Evolutionary conservation across 1,139 yeast species (phyloP), one percentile per base, ranked within the genome.

Genomic region (Entelexis sorbosivorans): DNA sequence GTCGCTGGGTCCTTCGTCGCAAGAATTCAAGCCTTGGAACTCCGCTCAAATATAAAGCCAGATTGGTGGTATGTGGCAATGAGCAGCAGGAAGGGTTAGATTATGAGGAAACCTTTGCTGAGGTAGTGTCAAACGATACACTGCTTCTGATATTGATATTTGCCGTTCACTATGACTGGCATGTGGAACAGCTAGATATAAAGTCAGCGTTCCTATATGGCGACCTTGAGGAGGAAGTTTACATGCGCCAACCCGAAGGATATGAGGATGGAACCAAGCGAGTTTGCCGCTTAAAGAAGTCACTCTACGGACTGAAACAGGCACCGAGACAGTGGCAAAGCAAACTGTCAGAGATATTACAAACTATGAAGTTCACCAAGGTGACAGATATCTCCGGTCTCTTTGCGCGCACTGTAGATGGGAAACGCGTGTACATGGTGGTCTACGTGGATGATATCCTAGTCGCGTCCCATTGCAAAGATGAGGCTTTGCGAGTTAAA

Each of bases 11-110:
- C 2, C 26, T 35, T n/a, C 3, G 20, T 5, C 13, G 8, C 8
- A 35, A 20, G 26, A 3, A 3, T 1, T 19, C 38, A 29, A 28
- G 17, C 13, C 29, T 5, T 1, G 45, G 45, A 84, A 93, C 64
- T 83, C 84, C 49, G 73, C 66, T 44, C 28, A 31, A 14, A 16
- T 29, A 20, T 14, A 32, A 43, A 24, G 47, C 47, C 4, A 22
- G 47, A 3, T 26, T 43, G 17, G 47, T 33, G 13, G 28, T 26
- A 8, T 13, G 13, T 4, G 47, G 47, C n/a, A 20, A 7, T 24
- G 5, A 2, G 7, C 47, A 43, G 32, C 34, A 9, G 16, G 5
- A 14, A 8, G 47, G 38, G 1, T 5, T 14, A 19, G 47, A 43
- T 8, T 43, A 43, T 16, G 14, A 20, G 17, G 47, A 43, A 5